Base-by-base conservation (phyloP, 352 stramenopile species). In the Phytophthora melonis region DNA sequence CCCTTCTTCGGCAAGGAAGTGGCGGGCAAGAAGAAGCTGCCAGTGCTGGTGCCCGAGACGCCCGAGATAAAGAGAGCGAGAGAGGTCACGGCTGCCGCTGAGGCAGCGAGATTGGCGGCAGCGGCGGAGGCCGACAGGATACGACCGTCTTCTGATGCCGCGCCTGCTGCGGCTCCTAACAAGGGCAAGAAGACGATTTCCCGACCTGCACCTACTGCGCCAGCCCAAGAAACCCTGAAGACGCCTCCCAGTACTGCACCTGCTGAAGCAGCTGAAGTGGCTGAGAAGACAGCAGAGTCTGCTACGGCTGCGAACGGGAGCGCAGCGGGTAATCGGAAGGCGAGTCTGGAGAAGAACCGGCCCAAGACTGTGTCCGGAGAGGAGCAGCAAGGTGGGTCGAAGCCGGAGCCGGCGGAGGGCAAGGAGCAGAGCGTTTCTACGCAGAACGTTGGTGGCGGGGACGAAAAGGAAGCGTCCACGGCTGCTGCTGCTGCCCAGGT, bases 1-100 rank as follows among this genome's bases (percentile, higher is more conserved):
- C 70, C 69, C 0, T 55, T 80, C 11, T 80, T 80, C 60, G 73
- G 45, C 6, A 41, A 16, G 49, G 49, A 19, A n/a, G 49, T 25
- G 49, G 18, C 14, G 6, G 36, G 36, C 36, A 36, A 10, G 32
- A 45, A 45, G 36, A 45, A n/a, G 10, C 13, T 45, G 36, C 13
- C 32, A 10, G 32, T 45, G 36, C 13, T 45, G 36, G 36, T 45
- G 36, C 36, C 36, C 36, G 36, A 45, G 13, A 45, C 13, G 36
- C 13, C 36, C 36, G 13, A 14, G 36, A 18, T 45, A 5, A 45
- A 14, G 11, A 45, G 36, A 45, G 36, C 36, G 13, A 45, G 36
- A 45, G 36, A 45, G 13, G 36, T 45, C 4, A 45, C 16, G 36
- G 4, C 30, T 7, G 27, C 54, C 16, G 30, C 18, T n/a, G 23